Percentiles rank a stretch among this genome's conserved stretches.
These are phyloP conservation scores for Irpex sp. DNA, from an alignment of 1,284 basidiomycete genomes.

Conservation along the genomic window DNA sequence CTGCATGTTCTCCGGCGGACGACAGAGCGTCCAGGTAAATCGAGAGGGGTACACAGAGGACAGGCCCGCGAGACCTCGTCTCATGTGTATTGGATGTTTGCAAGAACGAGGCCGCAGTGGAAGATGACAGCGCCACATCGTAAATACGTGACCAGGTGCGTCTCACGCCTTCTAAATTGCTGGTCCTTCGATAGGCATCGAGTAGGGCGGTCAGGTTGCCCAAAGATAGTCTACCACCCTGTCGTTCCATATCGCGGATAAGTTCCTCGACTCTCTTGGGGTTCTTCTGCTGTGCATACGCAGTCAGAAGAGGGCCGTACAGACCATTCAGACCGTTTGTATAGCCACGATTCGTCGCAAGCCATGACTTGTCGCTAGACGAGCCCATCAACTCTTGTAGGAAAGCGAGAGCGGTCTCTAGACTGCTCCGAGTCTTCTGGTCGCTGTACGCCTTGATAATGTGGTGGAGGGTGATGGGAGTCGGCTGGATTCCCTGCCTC, in stretches of 20 bases:
- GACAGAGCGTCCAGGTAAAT: slow-evolving; percentile 83
- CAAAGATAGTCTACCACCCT: slow-evolving; percentile 56
- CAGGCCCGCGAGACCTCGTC: slow-evolving; percentile 41
- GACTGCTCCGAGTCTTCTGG: slow-evolving; percentile 42
- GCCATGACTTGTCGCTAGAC: slow-evolving; percentile 36
- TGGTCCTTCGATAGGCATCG: slow-evolving; percentile 68
- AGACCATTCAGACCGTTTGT: slow-evolving; percentile 49
- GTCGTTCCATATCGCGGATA: slow-evolving; percentile 52
- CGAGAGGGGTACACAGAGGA: slow-evolving; percentile 79
- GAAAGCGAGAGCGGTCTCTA: slow-evolving; percentile 61
- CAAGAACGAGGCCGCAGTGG: not conserved
- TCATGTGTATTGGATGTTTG: slow-evolving; percentile 33
- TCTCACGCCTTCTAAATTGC: slow-evolving; percentile 54
- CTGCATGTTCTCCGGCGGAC: slow-evolving; percentile 54
- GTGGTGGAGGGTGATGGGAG: slow-evolving; percentile 67
- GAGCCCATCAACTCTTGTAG: slow-evolving; percentile 44
- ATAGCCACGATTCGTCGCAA: slow-evolving; percentile 23
- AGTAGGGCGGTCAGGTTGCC: slow-evolving; percentile 67
- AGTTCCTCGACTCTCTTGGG: slow-evolving; percentile 57
- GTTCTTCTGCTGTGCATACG: slow-evolving; percentile 46
- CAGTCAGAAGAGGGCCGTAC: slow-evolving; percentile 63
- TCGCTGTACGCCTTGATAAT: slow-evolving; percentile 65
- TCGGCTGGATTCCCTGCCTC: slow-evolving; percentile 63
- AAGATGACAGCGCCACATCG: slow-evolving; percentile 39
- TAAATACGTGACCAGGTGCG: slow-evolving; percentile 73